These are phyloP conservation scores for Magnaporthiopsis incrustans DNA, from an alignment of 2,329 filamentous ascomycete genomes.

Conservation along the genomic window DNA sequence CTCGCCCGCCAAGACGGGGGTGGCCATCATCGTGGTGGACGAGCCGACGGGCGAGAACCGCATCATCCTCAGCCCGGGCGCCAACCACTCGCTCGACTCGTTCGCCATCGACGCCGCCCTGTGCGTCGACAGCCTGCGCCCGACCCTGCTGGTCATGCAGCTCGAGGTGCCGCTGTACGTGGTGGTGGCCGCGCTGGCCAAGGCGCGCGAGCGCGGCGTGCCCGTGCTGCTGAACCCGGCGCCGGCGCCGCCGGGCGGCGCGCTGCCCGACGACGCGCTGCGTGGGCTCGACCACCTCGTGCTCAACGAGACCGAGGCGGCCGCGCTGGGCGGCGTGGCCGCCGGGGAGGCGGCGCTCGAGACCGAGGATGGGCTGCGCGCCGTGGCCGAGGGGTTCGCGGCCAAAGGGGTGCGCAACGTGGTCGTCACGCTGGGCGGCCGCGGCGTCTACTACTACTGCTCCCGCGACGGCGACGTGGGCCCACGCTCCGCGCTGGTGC, in stretches of 20 bases:
- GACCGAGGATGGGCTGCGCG: constrained; percentile 21
- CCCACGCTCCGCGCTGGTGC: constrained; percentile 35
- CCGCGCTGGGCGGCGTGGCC: constrained; percentile 40
- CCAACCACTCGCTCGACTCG: constrained; percentile 50
- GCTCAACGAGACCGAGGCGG: constrained; percentile 68
- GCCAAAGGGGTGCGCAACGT: constrained; percentile 63
- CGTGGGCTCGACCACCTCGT: constrained; percentile 55
- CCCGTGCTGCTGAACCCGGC: constrained; percentile 65
- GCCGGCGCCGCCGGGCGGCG: constrained; percentile 53
- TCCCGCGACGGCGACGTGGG: constrained; percentile 33
- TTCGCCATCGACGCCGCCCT: constrained; percentile 14
- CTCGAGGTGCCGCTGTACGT: constrained; percentile 50
- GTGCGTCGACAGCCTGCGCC: constrained; percentile 17
- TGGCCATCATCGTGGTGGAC: constrained; percentile 65
- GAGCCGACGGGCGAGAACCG: constrained; percentile 65
- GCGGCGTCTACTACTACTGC: constrained; percentile 61
- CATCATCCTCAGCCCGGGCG: constrained; percentile 65
- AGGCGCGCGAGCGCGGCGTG: constrained; percentile 29
- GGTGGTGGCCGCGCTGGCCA: constrained; percentile 39
- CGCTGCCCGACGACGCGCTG: constrained; percentile 50
- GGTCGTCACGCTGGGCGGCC: constrained; percentile 74
- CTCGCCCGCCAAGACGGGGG: constrained; percentile 50
- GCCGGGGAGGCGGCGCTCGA: constrained; percentile 27
- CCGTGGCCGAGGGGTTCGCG: constrained; percentile 46
- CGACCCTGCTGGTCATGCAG: constrained; percentile 51